Base-by-base conservation (phyloP, 768 basidiomycete genomes). In the Boletales sp. region DNA sequence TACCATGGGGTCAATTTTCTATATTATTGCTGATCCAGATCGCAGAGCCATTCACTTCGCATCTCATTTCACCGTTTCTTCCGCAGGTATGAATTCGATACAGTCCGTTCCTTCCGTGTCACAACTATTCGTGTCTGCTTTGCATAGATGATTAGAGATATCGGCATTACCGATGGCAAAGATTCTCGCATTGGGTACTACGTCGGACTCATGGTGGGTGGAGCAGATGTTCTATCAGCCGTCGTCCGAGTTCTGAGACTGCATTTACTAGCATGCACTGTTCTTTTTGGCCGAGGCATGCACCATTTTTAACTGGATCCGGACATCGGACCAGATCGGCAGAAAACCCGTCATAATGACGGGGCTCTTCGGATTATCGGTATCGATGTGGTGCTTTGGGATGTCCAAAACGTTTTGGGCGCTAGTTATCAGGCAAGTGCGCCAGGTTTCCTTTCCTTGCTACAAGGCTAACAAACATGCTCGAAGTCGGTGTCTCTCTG, bases 1-100 rank as follows among this genome's bases (percentile, higher is more conserved):
- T 90, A 31, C 87, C 87, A 32, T 80, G 77, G 79, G 72, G 74
- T 47, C 87, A 89, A 72, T 75, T 90, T 53, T 74, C 73, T 40
- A 79, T 90, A 45, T 72, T 89, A 3, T 63, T 90, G 51, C 71
- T 88, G 54, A 71, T 89, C 37, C 86, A 87, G 64, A 72, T 89
- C 34, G 78, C 86, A 47, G 88, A 90, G 64, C 87, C 87, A 5
- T 63, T 90, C 50, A 84, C 87, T 5, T 79, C 79, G 9, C 78
- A 85, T 52, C 84, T 89, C 47, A 87, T 89, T 51, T 81, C 80
- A 41, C 88, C 88, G 0, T 89, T 88, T 60, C 77, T 82, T 37
- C 84, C 84, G 6, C 65, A 68, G 72, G 85, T 84, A 53, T 29
- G 76, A 43, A 4, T 39, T 59, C 14, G 8, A 48, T 8, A 7